Base-by-base conservation (phyloP, 805 yeast species). In the Sporopachydermia quercuum region DNA sequence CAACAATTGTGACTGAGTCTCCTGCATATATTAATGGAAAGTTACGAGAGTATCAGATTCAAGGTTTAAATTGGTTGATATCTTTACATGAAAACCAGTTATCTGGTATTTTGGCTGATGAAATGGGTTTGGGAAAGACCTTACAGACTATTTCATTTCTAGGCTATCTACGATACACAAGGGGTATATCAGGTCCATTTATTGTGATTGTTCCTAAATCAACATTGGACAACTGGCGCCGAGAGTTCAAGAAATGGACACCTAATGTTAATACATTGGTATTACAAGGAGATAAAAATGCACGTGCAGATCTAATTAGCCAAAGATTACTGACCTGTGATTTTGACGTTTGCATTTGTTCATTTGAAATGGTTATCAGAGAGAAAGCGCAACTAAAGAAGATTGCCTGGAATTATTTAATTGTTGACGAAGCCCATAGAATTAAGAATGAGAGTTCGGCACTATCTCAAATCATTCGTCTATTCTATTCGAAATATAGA, bases 111-210 rank as follows among this genome's bases (percentile, higher is more conserved):
- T 62, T 89, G 38, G 98, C 98, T 8, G 98, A 89, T 60, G 98
- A 89, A 57, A 89, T 91, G 98, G 98, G 98, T 2, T 67, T 89
- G 34, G 98, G 98, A 42, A 89, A 89, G 58, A 89, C 98, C 3
- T 63, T 91, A 42, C 98, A 89, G 60, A 89, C 97, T 0, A 85
- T 89, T 37, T 74, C 97, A 1, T 91, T 89, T 50, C 61, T 89
- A 38, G 97, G 96, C 0, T 85, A 82, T 55, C 60, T 91, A 44
- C 71, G 96, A 46, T 85, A 84, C 53, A 65, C 77, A 40, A 76
- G 76, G 49, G 71, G 75, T 18, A 71, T 87, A 13, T 80, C 78
- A 45, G 98, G 98, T 0, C 98, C 98, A 0, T 84, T 79, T 52
- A 72, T 91, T 37, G 76, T 91, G 18, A 79, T 89, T 43, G 97